These are phyloP conservation scores for Xylaria acuta DNA, from an alignment of 495 filamentous ascomycete genomes.

Conservation along the genomic window DNA sequence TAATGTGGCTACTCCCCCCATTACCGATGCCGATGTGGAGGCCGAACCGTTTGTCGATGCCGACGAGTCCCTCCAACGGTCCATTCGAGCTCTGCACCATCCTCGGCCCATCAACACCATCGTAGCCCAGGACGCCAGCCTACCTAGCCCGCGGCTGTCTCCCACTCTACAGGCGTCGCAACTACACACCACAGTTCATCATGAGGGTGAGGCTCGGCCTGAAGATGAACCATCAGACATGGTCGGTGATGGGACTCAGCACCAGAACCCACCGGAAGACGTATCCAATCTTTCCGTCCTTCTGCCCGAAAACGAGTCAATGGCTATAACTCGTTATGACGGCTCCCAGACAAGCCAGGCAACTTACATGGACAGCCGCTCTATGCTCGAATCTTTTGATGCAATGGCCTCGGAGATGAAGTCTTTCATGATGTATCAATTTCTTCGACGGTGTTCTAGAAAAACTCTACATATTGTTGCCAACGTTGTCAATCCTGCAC, in stretches of 20 bases:
- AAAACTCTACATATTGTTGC: conserved; percentile 92
- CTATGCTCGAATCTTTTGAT: conserved; percentile 89
- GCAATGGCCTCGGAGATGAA: conserved; percentile 87
- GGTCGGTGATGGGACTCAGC: conserved; percentile 32
- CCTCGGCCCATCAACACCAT: conserved; percentile 64
- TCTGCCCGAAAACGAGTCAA: conserved; percentile 27
- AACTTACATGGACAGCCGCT: conserved; percentile 73
- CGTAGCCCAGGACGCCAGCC: conserved; percentile 81
- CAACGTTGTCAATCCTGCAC: conserved; percentile 90
- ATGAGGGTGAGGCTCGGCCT: conserved; percentile 48
- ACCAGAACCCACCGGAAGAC: conserved; percentile 31
- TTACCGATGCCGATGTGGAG: conserved; percentile 62
- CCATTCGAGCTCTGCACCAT: conserved; percentile 43
- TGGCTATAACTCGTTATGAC: conserved; percentile 28
- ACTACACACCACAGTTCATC: conserved; percentile 46
- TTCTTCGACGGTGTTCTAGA: conserved; percentile 86
- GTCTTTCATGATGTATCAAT: conserved; percentile 93
- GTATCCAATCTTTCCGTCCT: conserved; percentile 29
- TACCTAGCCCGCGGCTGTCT: conserved; percentile 94
- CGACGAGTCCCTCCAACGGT: conserved; percentile 51
- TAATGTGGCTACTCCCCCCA: conserved; percentile 62
- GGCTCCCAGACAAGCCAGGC: conserved; percentile 34
- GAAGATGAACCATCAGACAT: conserved; percentile 42
- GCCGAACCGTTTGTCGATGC: conserved; percentile 57
- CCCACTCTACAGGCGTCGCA: conserved; percentile 85